Conservation (phyloP, 768 basidiomycete species). For the Phylloporus scabripes region DNA sequence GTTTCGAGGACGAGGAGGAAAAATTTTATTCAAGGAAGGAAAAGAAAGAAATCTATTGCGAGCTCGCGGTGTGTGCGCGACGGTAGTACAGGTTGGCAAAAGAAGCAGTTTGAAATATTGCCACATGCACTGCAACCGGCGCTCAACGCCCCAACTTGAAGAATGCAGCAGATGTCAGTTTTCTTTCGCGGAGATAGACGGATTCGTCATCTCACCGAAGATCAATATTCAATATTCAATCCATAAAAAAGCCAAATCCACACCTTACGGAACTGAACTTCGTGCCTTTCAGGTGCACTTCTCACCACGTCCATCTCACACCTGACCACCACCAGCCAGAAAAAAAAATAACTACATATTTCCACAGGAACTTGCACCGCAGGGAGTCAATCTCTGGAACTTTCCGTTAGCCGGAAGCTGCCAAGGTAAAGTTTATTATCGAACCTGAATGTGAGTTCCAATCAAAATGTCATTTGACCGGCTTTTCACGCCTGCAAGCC, state of each 20-base stretch:
- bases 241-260: conserved; percentile 31
- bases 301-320: not conserved
- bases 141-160: conserved; percentile 4
- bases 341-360: conserved; percentile 5
- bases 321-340: not conserved
- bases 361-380: conserved; percentile 20
- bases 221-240: conserved; percentile 19
- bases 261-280: conserved; percentile 29
- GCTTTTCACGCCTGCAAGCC: conserved; percentile 18
- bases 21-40: conserved; percentile 16
- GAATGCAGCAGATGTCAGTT: conserved; percentile 10
- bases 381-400: conserved; percentile 22
- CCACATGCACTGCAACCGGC: conserved; percentile 1
- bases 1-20: conserved; percentile 11
- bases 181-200: conserved; percentile 29
- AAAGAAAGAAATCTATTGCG: not conserved
- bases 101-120: not conserved
- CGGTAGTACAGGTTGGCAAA: not conserved
- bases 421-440: conserved; percentile 29
- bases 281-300: conserved; percentile 18
- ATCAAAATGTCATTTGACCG: conserved; percentile 26
- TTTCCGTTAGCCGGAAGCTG: conserved; percentile 23
- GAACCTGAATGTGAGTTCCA: conserved; percentile 22
- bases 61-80: conserved; percentile 2
- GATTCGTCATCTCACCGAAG: conserved; percentile 27